Conservation (phyloP, 1,284 basidiomycete species). For the Golubevia sp. region DNA sequence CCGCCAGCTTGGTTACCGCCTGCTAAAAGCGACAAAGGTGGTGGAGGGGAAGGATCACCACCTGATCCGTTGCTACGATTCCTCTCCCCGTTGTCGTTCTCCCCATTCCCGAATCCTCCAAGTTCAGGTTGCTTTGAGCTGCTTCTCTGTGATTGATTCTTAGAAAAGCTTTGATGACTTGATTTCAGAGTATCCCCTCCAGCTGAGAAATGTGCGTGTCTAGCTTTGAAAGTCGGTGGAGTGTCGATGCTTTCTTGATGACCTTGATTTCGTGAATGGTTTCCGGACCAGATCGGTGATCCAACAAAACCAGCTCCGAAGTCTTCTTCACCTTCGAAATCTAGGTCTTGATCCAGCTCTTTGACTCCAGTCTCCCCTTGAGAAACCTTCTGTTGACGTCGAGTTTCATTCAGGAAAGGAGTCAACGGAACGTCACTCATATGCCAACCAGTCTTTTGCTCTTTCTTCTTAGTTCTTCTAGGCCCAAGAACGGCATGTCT, state of each 20-base stretch:
- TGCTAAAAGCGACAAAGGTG: neutral
- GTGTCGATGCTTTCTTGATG: too few species aligned
- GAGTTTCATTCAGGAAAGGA: slow-evolving; percentile 17
- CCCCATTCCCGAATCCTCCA: neutral
- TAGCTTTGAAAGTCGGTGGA: neutral
- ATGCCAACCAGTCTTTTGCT: slow-evolving; percentile 30
- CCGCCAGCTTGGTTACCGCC: slow-evolving; percentile 19
- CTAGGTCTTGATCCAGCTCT: neutral
- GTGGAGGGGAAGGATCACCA: neutral
- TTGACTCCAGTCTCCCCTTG: neutral
- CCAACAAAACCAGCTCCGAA: neutral
- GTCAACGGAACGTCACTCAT: slow-evolving; percentile 55
- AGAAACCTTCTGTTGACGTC: neutral
- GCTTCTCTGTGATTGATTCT: neutral
- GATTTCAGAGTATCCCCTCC: neutral
- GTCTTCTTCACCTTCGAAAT: neutral
- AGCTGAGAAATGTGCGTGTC: neutral
- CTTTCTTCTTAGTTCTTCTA: neutral
- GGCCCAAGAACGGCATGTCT: neutral
- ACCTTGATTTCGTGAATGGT: too few species aligned
- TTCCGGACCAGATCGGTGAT: neutral
- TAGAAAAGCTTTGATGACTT: neutral
- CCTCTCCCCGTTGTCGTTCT: neutral
- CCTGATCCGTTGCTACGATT: neutral
- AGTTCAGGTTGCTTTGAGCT: too few species aligned